Evolutionary conservation across 2,329 filamentous ascomycete genomes (phyloP).

Genomic region (Westerdykella sp.): DNA sequence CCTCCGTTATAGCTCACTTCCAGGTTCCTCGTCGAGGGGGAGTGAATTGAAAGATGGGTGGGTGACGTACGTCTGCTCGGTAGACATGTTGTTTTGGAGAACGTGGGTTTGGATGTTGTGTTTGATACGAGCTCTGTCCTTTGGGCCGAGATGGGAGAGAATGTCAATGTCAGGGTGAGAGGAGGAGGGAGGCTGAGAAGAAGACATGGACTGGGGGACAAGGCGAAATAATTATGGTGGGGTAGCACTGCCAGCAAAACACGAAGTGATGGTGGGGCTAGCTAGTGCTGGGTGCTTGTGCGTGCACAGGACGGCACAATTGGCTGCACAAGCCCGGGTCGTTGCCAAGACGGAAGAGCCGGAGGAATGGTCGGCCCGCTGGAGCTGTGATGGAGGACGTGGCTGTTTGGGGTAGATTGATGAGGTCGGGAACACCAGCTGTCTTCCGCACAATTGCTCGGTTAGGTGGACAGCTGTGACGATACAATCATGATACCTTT

Average conservation of each 20-base stretch:
- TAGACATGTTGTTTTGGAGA: conserved; percentile 46
- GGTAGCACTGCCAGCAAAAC: too few relatives aligned
- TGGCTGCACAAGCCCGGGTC: too few relatives aligned
- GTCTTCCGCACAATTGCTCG: not conserved
- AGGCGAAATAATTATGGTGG: conserved; percentile 10
- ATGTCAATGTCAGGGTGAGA: conserved; percentile 34
- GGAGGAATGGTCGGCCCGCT: conserved; percentile 1
- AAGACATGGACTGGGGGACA: conserved; percentile 7
- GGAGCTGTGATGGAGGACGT: not conserved
- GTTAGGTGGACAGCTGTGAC: not conserved
- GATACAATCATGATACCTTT: conserved; percentile 17
- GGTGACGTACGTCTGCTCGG: conserved; percentile 76
- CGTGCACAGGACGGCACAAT: too few relatives aligned
- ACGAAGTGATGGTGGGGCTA: too few relatives aligned
- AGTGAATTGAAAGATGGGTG: not conserved
- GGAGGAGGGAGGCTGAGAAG: conserved; percentile 4
- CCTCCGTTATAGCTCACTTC: conserved; percentile 12
- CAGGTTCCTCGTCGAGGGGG: conserved; percentile 2
- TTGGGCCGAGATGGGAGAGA: conserved; percentile 43
- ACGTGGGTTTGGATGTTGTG: conserved; percentile 30
- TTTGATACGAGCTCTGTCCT: conserved; percentile 41
- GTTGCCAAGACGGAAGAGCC: not conserved
- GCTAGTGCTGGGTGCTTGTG: too few relatives aligned
- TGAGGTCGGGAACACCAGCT: not conserved
- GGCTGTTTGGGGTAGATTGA: not conserved